These are phyloP conservation scores for Fusarium buxicola DNA, from an alignment of 2,329 filamentous ascomycete genomes.

Conservation along the genomic window DNA sequence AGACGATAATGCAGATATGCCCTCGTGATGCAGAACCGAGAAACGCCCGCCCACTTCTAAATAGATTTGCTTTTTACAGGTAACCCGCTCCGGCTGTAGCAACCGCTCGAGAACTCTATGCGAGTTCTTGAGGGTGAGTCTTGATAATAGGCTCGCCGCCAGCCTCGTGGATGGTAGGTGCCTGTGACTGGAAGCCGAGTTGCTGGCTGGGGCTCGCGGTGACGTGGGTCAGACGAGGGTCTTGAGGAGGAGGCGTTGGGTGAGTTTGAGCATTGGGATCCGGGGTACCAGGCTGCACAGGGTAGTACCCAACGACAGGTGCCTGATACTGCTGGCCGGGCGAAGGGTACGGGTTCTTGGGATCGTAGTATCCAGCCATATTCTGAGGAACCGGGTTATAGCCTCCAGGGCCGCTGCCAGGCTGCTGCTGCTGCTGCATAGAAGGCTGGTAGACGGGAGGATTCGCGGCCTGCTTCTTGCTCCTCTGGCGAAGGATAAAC, in stretches of 20 bases:
- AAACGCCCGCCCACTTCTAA: no score
- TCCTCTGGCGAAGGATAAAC: conserved; percentile 48
- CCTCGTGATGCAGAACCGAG: no score
- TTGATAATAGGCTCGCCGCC: conserved; percentile 44
- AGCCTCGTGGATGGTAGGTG: conserved; percentile 24
- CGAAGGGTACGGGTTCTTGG: conserved; percentile 43
- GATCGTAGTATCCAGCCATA: conserved; percentile 44
- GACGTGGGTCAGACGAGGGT: conserved; percentile 35
- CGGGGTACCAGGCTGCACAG: conserved; percentile 11
- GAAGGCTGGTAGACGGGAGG: conserved; percentile 21
- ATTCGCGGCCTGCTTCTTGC: conserved; percentile 38
- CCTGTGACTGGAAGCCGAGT: conserved; percentile 29
- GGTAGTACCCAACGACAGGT: conserved; percentile 33
- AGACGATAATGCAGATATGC: no score
- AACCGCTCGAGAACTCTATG: conserved; percentile 30
- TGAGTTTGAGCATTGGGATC: conserved; percentile 23
- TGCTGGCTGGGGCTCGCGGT: conserved; percentile 39
- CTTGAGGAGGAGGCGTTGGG: conserved; percentile 27
- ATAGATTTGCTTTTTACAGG: no score
- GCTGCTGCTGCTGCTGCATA: conserved; percentile 35
- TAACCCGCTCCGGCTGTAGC: neutral
- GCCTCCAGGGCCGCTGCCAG: conserved; percentile 20
- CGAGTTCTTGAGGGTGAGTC: conserved; percentile 57
- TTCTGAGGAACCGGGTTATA: conserved; percentile 28
- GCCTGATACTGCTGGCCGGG: conserved; percentile 39